phyloP scores from a whole-genome alignment of 2,329 filamentous ascomycete genomes.

The Curvularia lunata region DNA sequence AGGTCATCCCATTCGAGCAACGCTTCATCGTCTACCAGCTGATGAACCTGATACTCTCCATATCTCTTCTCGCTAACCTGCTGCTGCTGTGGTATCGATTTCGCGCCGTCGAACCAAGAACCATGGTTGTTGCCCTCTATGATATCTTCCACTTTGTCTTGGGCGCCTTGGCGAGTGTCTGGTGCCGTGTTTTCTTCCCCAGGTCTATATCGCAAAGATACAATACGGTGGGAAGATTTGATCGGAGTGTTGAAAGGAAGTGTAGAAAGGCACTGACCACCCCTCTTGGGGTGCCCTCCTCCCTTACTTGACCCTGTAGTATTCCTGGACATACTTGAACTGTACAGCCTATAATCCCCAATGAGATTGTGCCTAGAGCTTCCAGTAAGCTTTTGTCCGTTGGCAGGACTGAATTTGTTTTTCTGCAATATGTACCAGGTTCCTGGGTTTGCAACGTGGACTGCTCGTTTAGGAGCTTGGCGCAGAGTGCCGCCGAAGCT shows the following conservation, averaged over 20 bases:
- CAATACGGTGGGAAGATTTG: not conserved
- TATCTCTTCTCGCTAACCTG: not conserved
- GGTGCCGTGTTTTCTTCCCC: constrained; percentile 7
- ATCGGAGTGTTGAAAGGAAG: not conserved
- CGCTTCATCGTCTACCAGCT: not conserved
- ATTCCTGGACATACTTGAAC: not conserved
- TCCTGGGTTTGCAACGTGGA: not conserved
- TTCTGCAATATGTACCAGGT: not conserved
- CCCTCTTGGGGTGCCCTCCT: not conserved
- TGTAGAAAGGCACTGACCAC: not conserved
- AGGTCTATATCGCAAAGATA: not conserved
- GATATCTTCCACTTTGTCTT: constrained; percentile 7
- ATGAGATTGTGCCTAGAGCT: not conserved
- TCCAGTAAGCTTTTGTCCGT: not conserved
- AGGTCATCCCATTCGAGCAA: constrained; percentile 14
- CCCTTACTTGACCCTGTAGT: not conserved
- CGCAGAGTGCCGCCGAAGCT: not conserved
- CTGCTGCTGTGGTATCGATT: not conserved
- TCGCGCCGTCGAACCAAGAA: not conserved
- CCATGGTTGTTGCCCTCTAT: constrained; percentile 2
- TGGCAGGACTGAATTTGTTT: not conserved
- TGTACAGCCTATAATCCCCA: not conserved
- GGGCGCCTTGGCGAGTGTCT: constrained; percentile 11
- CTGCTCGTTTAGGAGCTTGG: not conserved
- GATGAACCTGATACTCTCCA: not conserved